phyloP scores from a whole-genome alignment of 139 green algal genomes.

The Picochlorum sp. region DNA sequence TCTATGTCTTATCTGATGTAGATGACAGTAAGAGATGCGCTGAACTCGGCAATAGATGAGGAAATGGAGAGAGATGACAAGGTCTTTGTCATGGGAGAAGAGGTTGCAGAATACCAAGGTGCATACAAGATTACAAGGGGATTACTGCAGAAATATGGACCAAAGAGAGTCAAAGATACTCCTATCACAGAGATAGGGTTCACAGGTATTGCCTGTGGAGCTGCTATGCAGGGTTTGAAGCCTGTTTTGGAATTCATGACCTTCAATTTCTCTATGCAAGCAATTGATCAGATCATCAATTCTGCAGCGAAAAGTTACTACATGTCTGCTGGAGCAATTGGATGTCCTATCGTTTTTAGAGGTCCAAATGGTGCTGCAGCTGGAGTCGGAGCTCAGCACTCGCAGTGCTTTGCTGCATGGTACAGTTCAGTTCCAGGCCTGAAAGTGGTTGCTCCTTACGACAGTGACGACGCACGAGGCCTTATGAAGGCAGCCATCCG shows the following conservation, averaged over 20 bases:
- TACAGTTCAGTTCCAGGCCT: slow-evolving; percentile 88
- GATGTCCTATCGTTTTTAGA: slow-evolving; percentile 92
- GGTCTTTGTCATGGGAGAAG: slow-evolving; percentile 94
- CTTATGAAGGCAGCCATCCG: slow-evolving; percentile 95
- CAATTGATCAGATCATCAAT: slow-evolving; percentile 99
- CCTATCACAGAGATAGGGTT: slow-evolving; percentile 99
- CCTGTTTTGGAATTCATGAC: slow-evolving; percentile 99
- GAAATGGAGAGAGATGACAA: slow-evolving; percentile 88
- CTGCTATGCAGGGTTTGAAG: slow-evolving; percentile 81
- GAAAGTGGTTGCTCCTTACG: slow-evolving; percentile 96
- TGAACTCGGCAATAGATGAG: slow-evolving; percentile 96
- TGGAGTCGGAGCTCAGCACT: slow-evolving; percentile 96
- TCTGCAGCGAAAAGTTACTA: slow-evolving; percentile 96
- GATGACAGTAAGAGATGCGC: slow-evolving; percentile 93
- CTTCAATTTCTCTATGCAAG: slow-evolving; percentile 99
- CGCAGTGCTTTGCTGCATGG: slow-evolving; percentile 97
- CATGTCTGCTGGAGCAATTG: slow-evolving; percentile 95
- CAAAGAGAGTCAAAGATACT: slow-evolving; percentile 89
- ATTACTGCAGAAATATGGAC: slow-evolving; percentile 91
- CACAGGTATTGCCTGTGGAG: slow-evolving; percentile 87
- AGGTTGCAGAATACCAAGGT: slow-evolving; percentile 96
- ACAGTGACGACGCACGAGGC: slow-evolving; percentile 85
- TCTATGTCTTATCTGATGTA: slow-evolving; percentile 23
- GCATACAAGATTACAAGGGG: slow-evolving; percentile 97
- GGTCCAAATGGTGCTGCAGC: slow-evolving; percentile 94